Evolutionary conservation across 2,329 filamentous ascomycete genomes (phyloP).

Genomic region (Chaetoscypha palmicola): DNA sequence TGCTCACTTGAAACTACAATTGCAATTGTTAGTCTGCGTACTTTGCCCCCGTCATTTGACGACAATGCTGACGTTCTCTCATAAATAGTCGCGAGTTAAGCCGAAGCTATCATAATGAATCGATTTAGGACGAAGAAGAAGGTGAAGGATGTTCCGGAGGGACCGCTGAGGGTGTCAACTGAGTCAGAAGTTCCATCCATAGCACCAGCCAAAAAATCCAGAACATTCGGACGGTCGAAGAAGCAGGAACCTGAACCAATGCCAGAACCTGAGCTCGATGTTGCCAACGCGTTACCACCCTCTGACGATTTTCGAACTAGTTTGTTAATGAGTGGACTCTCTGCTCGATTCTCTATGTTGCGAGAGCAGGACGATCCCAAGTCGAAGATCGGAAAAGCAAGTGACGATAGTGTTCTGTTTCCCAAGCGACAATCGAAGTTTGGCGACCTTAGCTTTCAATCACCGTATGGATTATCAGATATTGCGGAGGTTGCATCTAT

Average conservation of each 20-base stretch:
- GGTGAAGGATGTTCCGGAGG: constrained; percentile 48
- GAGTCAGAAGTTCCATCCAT: constrained; percentile 42
- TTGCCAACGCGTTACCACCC: constrained; percentile 67
- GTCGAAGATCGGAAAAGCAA: constrained; percentile 86
- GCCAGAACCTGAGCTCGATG: constrained; percentile 61
- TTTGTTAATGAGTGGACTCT: constrained; percentile 89
- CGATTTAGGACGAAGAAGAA: constrained; percentile 70
- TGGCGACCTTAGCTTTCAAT: constrained; percentile 51
- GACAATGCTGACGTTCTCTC: too few species aligned
- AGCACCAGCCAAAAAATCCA: constrained; percentile 37
- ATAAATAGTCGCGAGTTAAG: constrained; percentile 6
- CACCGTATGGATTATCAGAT: constrained; percentile 55
- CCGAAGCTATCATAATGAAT: constrained; percentile 52
- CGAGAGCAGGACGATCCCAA: constrained; percentile 88
- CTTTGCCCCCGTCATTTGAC: too few species aligned
- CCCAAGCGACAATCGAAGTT: constrained; percentile 72
- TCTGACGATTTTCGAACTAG: constrained; percentile 91
- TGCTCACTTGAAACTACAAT: constrained; percentile 18
- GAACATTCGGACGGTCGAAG: constrained; percentile 51
- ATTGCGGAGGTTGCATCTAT: constrained; percentile 90
- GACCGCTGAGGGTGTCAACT: constrained; percentile 41
- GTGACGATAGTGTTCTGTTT: constrained; percentile 85
- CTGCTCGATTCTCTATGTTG: constrained; percentile 93
- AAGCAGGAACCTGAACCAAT: constrained; percentile 40
- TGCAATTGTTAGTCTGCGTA: constrained; percentile 13